Conservation (phyloP, 208 protist species). For the Naegleria lovaniensis region DNA sequence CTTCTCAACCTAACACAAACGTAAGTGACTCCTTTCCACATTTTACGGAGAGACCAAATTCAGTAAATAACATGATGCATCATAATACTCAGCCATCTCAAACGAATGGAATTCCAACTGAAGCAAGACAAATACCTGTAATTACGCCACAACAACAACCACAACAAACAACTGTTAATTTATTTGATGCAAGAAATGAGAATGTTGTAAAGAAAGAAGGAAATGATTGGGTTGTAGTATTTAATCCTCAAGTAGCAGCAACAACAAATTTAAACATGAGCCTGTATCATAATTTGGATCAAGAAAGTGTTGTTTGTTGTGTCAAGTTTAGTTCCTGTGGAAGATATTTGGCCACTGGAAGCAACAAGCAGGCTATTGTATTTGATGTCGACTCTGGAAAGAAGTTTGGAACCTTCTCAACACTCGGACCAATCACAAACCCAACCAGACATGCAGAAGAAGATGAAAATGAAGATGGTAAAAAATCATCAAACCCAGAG, state of each 20-base stretch:
- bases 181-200: neutral
- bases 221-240: conserved; percentile 28
- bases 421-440: neutral
- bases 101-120: neutral
- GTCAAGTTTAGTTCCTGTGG: conserved; percentile 21
- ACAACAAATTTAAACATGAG: neutral
- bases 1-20: neutral
- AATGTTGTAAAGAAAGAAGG: neutral
- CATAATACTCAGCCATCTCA: neutral
- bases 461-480: neutral
- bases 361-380: conserved; percentile 16
- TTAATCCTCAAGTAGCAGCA: conserved; percentile 18
- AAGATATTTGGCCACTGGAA: conserved; percentile 25
- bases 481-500: neutral
- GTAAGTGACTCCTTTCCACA: neutral
- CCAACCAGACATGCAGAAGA: neutral
- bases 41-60: neutral
- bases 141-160: neutral
- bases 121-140: neutral
- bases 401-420: neutral
- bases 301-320: conserved; percentile 31
- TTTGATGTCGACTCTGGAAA: conserved; percentile 21
- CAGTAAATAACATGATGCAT: neutral
- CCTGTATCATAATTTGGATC: conserved; percentile 15
- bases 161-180: neutral